A percentile compares a stretch with the other conserved stretches of the same genome.
phyloP scores from a whole-genome alignment of 1,284 basidiomycete genomes.

The Rhizoctonia solani region DNA sequence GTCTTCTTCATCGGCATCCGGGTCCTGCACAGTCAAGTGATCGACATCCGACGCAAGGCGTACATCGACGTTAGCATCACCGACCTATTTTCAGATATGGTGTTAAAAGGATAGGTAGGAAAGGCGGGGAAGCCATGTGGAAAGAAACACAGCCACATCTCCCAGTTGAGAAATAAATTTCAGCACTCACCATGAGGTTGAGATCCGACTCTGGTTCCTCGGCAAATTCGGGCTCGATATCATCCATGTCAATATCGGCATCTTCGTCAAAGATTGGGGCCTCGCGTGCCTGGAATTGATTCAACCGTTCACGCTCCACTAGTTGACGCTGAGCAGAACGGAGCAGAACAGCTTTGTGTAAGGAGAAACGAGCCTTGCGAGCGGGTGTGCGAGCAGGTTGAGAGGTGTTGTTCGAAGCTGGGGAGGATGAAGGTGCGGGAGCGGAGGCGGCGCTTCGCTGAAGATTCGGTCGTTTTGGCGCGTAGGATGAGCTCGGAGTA shows the following conservation, averaged over 20 bases:
- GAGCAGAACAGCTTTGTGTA: constrained; percentile 70
- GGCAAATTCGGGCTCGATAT: constrained; percentile 12
- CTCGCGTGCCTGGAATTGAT: constrained; percentile 25
- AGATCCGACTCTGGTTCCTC: constrained; percentile 17
- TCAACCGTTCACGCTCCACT: constrained; percentile 45
- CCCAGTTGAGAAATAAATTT: constrained; percentile 11
- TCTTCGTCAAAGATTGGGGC: constrained; percentile 23
- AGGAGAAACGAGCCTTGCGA: constrained; percentile 46
- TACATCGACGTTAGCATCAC: constrained; percentile 13
- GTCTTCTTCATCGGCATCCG: constrained; percentile 33
- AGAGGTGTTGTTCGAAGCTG: constrained; percentile 45
- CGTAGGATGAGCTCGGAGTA: constrained; percentile 11
- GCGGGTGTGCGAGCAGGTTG: constrained; percentile 48
- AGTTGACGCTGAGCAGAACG: constrained; percentile 66
- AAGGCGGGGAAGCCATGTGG: not conserved
- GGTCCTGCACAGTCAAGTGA: constrained; percentile 11
- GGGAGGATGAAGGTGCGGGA: constrained; percentile 6
- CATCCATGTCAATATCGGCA: constrained; percentile 22
- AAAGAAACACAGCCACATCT: not conserved
- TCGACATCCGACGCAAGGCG: constrained; percentile 13
- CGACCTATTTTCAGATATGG: not conserved
- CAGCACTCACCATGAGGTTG: constrained; percentile 5
- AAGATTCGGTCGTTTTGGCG: constrained; percentile 39
- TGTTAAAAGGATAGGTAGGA: not conserved
- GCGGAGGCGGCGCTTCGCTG: constrained; percentile 36